Evolutionary conservation across 768 basidiomycete species (phyloP), one percentile per base, ranked within the genome.

Genomic region (Lactarius vividus): DNA sequence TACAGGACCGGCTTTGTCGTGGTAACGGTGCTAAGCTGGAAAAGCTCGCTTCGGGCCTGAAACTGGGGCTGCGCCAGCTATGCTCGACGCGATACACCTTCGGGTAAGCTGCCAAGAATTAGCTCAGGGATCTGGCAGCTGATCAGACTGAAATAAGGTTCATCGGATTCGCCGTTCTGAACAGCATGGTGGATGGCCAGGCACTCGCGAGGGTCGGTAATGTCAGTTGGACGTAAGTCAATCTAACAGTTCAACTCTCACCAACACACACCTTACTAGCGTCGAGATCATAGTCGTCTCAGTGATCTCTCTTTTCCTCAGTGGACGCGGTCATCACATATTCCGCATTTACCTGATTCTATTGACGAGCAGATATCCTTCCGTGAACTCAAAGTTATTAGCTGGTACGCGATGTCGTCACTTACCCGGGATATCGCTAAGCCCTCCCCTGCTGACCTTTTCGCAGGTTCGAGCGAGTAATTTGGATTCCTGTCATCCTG

Each of bases 11-110:
- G 16, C n/a, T 9, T 26, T 35, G 4, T 54, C 11, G 26, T 15
- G 2, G 26, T 2, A 57, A 20, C 44, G 3, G 35, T 65, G 4
- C 42, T 64, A 9, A 57, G 31, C 11, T 44, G 59, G 58, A 29
- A 84, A 29, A 84, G 83, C 64, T 76, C 84, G 26, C 87, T 3
- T 91, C 90, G 77, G 91, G 92, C 13, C 90, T 92, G 0, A 87
- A 86, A 73, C 78, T 89, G 0, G 94, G 94, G 13, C 83, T 88
- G 72, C 82, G 92, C 23, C 88, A 94, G 71, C 92, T 95, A 90
- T 85, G 91, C 28, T 83, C 85, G 54, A 87, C 92, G 2, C 77
- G 85, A 29, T 87, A 85, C 72, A 82, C 77, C 61, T 84, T 85
- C 69, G 85, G 85, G 81, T 82, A 16, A 8, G 77, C 72, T 72